Conservation (phyloP, 805 yeast species). For the Priceomyces fermenticarens region DNA sequence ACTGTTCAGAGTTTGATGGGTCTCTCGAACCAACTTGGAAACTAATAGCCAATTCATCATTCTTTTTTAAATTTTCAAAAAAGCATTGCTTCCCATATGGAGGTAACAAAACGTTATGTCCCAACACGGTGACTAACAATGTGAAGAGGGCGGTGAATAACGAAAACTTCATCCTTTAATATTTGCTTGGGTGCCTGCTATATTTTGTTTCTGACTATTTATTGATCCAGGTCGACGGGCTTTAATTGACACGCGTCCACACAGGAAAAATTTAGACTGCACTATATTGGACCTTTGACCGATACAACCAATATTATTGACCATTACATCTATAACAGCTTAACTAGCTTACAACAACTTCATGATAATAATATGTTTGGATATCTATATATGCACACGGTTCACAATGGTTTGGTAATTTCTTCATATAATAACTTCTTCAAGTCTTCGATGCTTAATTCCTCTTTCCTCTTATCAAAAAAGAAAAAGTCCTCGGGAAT, state of each 20-base stretch:
- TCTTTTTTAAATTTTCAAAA: conserved; percentile 74
- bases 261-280: background rate
- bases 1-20: conserved; percentile 63
- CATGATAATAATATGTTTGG: too few relatives aligned
- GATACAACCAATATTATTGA: too few relatives aligned
- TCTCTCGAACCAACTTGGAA: conserved; percentile 95
- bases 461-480: conserved; percentile 82
- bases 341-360: too few relatives aligned
- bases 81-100: conserved; percentile 86
- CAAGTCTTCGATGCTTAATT: conserved; percentile 69
- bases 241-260: conserved; percentile 3
- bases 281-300: too few relatives aligned
- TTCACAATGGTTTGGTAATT: conserved; percentile 57
- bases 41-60: conserved; percentile 82
- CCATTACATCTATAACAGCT: too few relatives aligned
- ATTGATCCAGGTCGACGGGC: background rate
- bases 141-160: conserved; percentile 6
- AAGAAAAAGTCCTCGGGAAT: conserved; percentile 86
- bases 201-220: background rate
- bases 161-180: conserved; percentile 4
- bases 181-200: background rate
- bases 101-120: conserved; percentile 81
- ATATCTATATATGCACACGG: too few relatives aligned
- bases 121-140: conserved; percentile 26
- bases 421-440: conserved; percentile 78